Conservation (phyloP, 441 rosid genomes). For the Euphorbia corollata region DNA sequence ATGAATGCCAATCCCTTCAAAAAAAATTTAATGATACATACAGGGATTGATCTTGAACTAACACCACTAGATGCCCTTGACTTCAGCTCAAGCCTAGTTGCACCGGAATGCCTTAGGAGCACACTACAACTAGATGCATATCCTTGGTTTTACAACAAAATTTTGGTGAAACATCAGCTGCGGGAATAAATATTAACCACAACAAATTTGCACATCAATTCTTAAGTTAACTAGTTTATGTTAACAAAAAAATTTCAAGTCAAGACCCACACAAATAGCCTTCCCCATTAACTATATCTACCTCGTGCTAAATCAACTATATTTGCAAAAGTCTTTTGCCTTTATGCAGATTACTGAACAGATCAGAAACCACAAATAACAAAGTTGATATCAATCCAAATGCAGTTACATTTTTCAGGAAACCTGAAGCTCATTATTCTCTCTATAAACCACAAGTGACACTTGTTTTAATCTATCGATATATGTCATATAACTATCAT, state of each 20-base stretch:
- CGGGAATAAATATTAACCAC: background rate
- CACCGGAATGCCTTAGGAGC: background rate
- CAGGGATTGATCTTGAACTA: background rate
- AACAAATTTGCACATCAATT: background rate
- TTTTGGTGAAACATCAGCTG: background rate
- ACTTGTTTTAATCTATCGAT: conserved; percentile 5
- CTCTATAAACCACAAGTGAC: background rate
- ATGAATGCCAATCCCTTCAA: background rate
- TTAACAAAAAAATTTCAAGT: background rate
- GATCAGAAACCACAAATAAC: background rate
- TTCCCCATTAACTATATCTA: background rate
- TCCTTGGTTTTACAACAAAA: background rate
- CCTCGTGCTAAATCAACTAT: background rate
- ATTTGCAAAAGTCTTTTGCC: background rate
- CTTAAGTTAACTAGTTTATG: background rate
- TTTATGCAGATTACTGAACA: background rate
- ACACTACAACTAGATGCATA: background rate
- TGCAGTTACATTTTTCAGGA: background rate
- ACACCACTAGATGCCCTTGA: background rate
- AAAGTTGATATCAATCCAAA: background rate
- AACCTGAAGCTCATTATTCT: background rate
- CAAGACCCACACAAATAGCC: background rate
- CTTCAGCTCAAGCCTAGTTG: background rate
- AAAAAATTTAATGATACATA: background rate
- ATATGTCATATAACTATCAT: background rate